These are phyloP conservation scores for Nymphaea colorata DNA, from an alignment of 164 flowering plant genomes.

Conservation along the genomic window DNA sequence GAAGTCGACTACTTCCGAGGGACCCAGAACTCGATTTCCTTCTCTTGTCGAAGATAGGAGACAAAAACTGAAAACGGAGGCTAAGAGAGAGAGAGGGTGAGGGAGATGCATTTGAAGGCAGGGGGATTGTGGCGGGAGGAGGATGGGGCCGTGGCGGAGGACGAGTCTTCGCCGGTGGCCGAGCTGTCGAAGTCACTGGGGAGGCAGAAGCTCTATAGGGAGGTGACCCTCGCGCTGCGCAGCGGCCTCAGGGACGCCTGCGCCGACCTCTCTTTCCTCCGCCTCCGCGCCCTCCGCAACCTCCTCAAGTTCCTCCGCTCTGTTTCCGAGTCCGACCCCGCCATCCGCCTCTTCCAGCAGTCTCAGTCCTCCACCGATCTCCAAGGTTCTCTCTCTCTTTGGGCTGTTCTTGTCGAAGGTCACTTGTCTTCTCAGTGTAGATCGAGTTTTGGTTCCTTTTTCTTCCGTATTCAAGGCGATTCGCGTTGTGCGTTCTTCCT, in stretches of 20 bases:
- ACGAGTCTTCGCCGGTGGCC: constrained; percentile 21
- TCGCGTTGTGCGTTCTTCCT: background rate
- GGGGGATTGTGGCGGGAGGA: constrained; percentile 42
- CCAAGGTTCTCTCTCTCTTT: constrained; percentile 39
- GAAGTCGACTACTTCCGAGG: too few relatives aligned
- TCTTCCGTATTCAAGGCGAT: background rate
- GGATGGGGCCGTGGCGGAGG: constrained; percentile 4
- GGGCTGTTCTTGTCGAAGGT: background rate
- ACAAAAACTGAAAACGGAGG: background rate
- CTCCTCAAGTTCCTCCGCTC: constrained; percentile 75
- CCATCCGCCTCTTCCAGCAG: constrained; percentile 54
- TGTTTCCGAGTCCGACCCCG: constrained; percentile 60
- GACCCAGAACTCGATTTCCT: too few relatives aligned
- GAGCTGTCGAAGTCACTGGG: constrained; percentile 58
- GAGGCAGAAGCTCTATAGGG: constrained; percentile 55
- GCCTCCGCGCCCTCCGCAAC: constrained; percentile 68
- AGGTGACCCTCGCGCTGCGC: constrained; percentile 79
- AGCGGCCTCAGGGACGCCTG: constrained; percentile 73
- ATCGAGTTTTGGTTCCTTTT: background rate
- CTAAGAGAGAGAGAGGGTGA: background rate
- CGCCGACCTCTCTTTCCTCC: constrained; percentile 94
- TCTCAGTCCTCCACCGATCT: constrained; percentile 63
- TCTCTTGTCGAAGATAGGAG: too few relatives aligned
- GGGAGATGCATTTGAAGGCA: constrained; percentile 38
- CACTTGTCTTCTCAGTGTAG: background rate